These are phyloP conservation scores for Phytophthora ohioensis DNA, from an alignment of 352 stramenopile genomes.

Conservation along the genomic window DNA sequence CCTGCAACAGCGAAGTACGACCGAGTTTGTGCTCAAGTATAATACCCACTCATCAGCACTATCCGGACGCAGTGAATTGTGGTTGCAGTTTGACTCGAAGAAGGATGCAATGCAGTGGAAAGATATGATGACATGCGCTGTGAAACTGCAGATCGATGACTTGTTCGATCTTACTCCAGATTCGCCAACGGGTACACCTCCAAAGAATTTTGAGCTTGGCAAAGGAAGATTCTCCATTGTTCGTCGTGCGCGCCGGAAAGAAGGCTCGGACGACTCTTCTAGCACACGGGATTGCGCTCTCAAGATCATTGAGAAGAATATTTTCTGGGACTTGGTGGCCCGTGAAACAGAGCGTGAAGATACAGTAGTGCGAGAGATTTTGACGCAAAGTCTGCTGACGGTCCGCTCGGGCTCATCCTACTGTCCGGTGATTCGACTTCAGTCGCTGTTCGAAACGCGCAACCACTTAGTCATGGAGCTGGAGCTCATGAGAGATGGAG, in stretches of 20 bases:
- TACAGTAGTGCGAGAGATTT: slow-evolving; percentile 84
- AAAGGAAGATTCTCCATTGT: slow-evolving; percentile 87
- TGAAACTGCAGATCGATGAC: slow-evolving; percentile 67
- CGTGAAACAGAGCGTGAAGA: slow-evolving; percentile 88
- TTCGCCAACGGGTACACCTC: slow-evolving; percentile 41
- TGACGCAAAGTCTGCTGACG: slow-evolving; percentile 83
- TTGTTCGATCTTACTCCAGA: slow-evolving; percentile 73
- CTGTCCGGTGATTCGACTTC: slow-evolving; percentile 81
- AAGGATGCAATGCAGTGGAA: slow-evolving; percentile 55
- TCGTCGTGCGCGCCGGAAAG: slow-evolving; percentile 57
- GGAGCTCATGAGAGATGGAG: slow-evolving; percentile 87
- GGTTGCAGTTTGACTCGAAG: slow-evolving; percentile 64
- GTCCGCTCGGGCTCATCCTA: slow-evolving; percentile 64
- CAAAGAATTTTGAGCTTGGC: slow-evolving; percentile 76
- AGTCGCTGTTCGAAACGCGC: slow-evolving; percentile 86
- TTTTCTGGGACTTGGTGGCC: slow-evolving; percentile 91
- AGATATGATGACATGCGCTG: slow-evolving; percentile 44
- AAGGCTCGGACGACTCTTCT: slow-evolving; percentile 13
- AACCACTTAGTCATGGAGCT: slow-evolving; percentile 82
- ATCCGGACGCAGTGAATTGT: slow-evolving; percentile 65
- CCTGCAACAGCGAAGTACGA: slow-evolving; percentile 52
- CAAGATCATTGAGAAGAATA: slow-evolving; percentile 95
- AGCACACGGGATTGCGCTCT: slow-evolving; percentile 73
- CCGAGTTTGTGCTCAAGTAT: slow-evolving; percentile 70
- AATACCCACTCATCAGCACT: slow-evolving; percentile 56